phyloP scores from a whole-genome alignment of 2,329 filamentous ascomycete genomes.

The Cladophialophora bantiana region DNA sequence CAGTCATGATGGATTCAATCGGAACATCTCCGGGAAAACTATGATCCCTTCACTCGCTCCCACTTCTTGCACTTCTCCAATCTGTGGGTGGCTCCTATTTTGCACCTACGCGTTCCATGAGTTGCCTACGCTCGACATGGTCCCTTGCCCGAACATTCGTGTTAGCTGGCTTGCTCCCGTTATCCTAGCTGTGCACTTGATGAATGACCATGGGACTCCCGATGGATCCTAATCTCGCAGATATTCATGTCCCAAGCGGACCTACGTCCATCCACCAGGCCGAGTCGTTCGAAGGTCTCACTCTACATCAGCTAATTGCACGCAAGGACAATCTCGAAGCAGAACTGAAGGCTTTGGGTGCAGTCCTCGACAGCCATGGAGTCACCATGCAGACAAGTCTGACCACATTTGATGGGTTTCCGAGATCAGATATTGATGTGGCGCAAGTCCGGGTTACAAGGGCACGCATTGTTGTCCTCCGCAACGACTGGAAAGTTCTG shows the following conservation, averaged over 20 bases:
- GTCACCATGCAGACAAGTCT: slow-evolving; percentile 91
- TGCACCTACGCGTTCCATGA: slow-evolving; percentile 11
- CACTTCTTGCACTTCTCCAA: neutral
- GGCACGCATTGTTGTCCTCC: slow-evolving; percentile 83
- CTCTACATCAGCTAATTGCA: slow-evolving; percentile 78
- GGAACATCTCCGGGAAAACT: neutral
- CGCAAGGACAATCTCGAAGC: slow-evolving; percentile 86
- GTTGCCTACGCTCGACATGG: slow-evolving; percentile 15
- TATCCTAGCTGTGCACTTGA: neutral
- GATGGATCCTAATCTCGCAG: slow-evolving; percentile 61
- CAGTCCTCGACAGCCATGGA: slow-evolving; percentile 78
- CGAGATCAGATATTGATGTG: slow-evolving; percentile 90
- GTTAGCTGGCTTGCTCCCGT: neutral
- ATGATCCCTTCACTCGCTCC: neutral
- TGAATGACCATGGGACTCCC: slow-evolving; percentile 56
- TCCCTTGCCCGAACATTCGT: neutral
- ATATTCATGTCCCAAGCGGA: slow-evolving; percentile 77
- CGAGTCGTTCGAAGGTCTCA: slow-evolving; percentile 68
- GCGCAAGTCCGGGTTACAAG: slow-evolving; percentile 95
- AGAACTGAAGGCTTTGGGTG: slow-evolving; percentile 82
- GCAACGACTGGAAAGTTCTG: slow-evolving; percentile 90
- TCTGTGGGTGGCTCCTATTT: too few relatives aligned
- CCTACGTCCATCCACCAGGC: slow-evolving; percentile 68
- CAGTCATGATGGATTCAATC: neutral
- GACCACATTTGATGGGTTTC: slow-evolving; percentile 88